A percentile compares a stretch with the other conserved stretches of the same genome.
Evolutionary conservation across 2,329 filamentous ascomycete species (phyloP).

Genomic region (Dendryphion nanum): DNA sequence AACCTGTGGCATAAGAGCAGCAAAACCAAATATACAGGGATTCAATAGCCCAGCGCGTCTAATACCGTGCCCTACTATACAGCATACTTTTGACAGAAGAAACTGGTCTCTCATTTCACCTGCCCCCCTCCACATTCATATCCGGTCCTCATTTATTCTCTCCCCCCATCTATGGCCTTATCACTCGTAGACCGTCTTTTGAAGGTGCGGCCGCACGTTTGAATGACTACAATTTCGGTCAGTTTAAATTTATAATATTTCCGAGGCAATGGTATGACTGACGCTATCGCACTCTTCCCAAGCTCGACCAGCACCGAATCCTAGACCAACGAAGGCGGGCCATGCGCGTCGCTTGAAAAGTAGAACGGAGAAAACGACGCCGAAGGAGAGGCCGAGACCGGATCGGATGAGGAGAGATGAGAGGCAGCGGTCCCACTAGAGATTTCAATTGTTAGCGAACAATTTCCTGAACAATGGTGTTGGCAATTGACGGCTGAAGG

Average conservation of each 20-base stretch:
- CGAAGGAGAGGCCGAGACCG: conserved; percentile 91
- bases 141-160: not conserved
- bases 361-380: conserved; percentile 96
- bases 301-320: conserved; percentile 92
- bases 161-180: conserved; percentile 42
- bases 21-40: too few relatives aligned
- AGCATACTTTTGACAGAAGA: conserved; percentile 16
- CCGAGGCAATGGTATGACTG: conserved; percentile 18
- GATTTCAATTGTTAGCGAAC: conserved; percentile 1
- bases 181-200: conserved; percentile 49
- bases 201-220: conserved; percentile 50
- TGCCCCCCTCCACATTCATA: conserved; percentile 4
- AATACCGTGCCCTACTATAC: too few relatives aligned
- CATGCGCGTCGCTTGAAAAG: conserved; percentile 97
- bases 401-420: conserved; percentile 98
- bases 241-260: not conserved
- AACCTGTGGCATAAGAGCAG: too few relatives aligned
- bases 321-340: conserved; percentile 92
- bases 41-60: too few relatives aligned
- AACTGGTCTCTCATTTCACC: not conserved
- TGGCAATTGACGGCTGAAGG: too few relatives aligned
- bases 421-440: conserved; percentile 97
- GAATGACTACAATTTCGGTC: conserved; percentile 45
- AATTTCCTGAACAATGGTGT: too few relatives aligned
- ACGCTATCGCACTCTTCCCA: conserved; percentile 96